A percentile compares a stretch with the other conserved stretches of the same genome.
Evolutionary conservation across 805 yeast species (phyloP).

Genomic region (Suhomyces sp.): DNA sequence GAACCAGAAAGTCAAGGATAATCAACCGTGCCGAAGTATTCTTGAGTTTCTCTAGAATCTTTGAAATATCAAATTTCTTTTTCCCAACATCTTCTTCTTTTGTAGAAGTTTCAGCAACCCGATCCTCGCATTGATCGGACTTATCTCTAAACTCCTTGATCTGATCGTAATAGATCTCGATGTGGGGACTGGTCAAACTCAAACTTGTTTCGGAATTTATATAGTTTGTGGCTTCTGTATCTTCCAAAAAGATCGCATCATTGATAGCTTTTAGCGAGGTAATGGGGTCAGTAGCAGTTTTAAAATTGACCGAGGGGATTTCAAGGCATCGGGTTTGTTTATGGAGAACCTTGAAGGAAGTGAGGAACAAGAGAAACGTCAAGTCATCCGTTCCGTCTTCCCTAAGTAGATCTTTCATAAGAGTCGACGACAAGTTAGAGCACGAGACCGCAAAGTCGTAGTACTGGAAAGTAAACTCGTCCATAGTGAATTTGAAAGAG

Average conservation of each 20-base stretch:
- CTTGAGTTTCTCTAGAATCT: constrained; percentile 12
- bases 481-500: constrained; percentile 14
- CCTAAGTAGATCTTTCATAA: constrained; percentile 10
- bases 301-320: constrained; percentile 33
- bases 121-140: background rate
- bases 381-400: constrained; percentile 1
- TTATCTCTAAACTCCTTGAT: constrained; percentile 4
- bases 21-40: constrained; percentile 21
- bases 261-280: constrained; percentile 21
- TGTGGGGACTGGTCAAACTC: constrained; percentile 32
- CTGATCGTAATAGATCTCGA: constrained; percentile 40
- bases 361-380: constrained; percentile 21
- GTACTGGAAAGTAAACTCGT: constrained; percentile 22
- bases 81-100: no score
- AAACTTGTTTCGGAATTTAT: constrained; percentile 17
- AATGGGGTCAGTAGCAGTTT: constrained; percentile 18
- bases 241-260: constrained; percentile 1
- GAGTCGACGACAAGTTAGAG: constrained; percentile 19
- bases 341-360: constrained; percentile 28
- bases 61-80: background rate
- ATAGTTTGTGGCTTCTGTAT: constrained; percentile 7
- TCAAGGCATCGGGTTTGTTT: constrained; percentile 29
- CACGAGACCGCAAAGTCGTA: constrained; percentile 14
- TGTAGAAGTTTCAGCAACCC: no score
- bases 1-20: constrained; percentile 28